Conservation (phyloP, 1,139 yeast species). For the Hansenula sp. region DNA sequence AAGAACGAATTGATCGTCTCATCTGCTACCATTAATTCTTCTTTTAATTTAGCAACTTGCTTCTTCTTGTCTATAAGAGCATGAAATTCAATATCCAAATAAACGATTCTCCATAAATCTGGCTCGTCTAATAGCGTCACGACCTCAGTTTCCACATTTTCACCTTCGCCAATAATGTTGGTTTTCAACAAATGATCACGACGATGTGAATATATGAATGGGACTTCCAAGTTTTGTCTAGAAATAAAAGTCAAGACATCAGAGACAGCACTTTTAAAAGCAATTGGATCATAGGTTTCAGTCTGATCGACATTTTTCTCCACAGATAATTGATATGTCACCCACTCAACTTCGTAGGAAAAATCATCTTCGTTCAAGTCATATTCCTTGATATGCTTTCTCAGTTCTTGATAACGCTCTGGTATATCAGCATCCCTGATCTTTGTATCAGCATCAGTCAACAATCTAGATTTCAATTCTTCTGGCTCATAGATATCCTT, state of each 20-base stretch:
- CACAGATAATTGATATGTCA: conserved; percentile 49
- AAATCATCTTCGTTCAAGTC: conserved; percentile 68
- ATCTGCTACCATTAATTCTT: conserved; percentile 53
- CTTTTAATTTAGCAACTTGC: conserved; percentile 55
- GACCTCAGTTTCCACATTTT: conserved; percentile 47
- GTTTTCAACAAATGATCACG: conserved; percentile 76
- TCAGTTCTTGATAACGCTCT: conserved; percentile 81
- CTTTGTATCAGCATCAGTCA: conserved; percentile 88
- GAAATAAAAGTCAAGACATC: conserved; percentile 77
- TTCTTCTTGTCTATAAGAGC: conserved; percentile 75
- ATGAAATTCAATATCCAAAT: conserved; percentile 85
- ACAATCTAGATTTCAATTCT: conserved; percentile 83
- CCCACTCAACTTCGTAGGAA: conserved; percentile 74
- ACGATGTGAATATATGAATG: conserved; percentile 95
- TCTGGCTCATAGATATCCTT: conserved; percentile 94
- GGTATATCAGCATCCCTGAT: conserved; percentile 89
- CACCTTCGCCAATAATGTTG: conserved; percentile 44
- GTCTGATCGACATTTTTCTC: conserved; percentile 44
- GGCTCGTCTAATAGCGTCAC: conserved; percentile 66
- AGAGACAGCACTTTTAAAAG: conserved; percentile 68
- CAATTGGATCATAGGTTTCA: conserved; percentile 43
- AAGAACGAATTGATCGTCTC: conserved; percentile 54
- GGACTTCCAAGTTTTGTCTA: conserved; percentile 82
- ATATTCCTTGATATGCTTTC: conserved; percentile 60
- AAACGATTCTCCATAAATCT: conserved; percentile 89